A percentile compares a stretch with the other conserved stretches of the same genome.
These are phyloP conservation scores for Hydrangea macrophylla DNA, from an alignment of 148 eudicot genomes.

Conservation along the genomic window DNA sequence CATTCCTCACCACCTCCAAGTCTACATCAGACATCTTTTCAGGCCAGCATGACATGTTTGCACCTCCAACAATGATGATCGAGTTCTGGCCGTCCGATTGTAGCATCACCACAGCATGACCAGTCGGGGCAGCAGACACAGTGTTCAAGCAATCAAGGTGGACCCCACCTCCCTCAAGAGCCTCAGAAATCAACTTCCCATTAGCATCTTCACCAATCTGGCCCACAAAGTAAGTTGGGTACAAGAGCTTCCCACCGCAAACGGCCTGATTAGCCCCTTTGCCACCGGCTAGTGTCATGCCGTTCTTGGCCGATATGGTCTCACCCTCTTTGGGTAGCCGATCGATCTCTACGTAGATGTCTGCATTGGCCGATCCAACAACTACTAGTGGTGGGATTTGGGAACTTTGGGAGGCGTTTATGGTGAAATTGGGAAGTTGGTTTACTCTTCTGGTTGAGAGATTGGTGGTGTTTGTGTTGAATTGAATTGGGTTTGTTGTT, in stretches of 20 bases:
- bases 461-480: not conserved
- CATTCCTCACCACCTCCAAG: conserved; percentile 58
- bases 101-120: conserved; percentile 97
- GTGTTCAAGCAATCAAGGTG: conserved; percentile 41
- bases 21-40: conserved; percentile 38
- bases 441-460: conserved; percentile 9
- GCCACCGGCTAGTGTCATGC: conserved; percentile 88
- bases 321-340: conserved; percentile 76
- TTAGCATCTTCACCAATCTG: conserved; percentile 86
- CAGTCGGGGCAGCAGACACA: conserved; percentile 71
- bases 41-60: conserved; percentile 82
- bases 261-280: conserved; percentile 97
- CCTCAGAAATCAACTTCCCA: conserved; percentile 68
- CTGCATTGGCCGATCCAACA: conserved; percentile 99
- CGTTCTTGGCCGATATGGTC: conserved; percentile 76
- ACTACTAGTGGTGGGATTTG: conserved; percentile 62
- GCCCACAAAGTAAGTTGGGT: conserved; percentile 84
- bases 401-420: conserved; percentile 38
- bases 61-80: conserved; percentile 87
- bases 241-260: conserved; percentile 58
- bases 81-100: conserved; percentile 83
- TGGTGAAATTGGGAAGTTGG: conserved; percentile 30
- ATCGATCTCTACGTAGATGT: conserved; percentile 82
- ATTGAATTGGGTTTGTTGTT: not conserved
- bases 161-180: conserved; percentile 72